phyloP scores from a whole-genome alignment of 2,329 filamentous ascomycete species.

The Talaromyces verruculosus region DNA sequence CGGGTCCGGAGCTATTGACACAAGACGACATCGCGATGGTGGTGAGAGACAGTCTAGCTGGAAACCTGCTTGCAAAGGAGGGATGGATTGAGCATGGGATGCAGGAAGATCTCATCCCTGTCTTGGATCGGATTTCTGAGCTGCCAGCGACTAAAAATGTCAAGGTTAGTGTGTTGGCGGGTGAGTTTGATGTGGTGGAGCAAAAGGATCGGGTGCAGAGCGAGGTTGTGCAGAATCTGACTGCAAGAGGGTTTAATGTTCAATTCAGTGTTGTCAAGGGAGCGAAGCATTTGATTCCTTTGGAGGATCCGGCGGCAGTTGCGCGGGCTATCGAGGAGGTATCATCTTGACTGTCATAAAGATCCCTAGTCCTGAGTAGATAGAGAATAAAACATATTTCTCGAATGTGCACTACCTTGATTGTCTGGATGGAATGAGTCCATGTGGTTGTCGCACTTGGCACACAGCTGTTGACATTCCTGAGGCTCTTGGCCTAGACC shows the following conservation, averaged over 20 bases:
- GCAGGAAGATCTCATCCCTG: slow-evolving; percentile 34
- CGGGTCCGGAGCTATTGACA: slow-evolving; percentile 22
- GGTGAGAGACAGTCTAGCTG: slow-evolving; percentile 33
- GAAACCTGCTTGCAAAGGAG: slow-evolving; percentile 31
- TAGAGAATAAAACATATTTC: neutral
- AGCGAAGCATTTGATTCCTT: slow-evolving; percentile 29
- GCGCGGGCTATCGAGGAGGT: slow-evolving; percentile 12
- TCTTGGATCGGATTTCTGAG: slow-evolving; percentile 23
- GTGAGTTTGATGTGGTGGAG: slow-evolving; percentile 37
- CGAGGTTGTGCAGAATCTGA: slow-evolving; percentile 27
- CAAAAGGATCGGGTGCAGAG: slow-evolving; percentile 31
- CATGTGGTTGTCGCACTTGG: slow-evolving; percentile 2
- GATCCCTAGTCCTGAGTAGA: neutral
- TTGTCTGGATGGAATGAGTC: neutral
- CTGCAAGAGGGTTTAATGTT: slow-evolving; percentile 19
- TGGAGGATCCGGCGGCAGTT: slow-evolving; percentile 26
- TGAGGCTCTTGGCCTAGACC: neutral
- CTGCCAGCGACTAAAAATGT: slow-evolving; percentile 17
- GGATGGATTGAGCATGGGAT: slow-evolving; percentile 40
- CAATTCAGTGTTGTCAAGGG: slow-evolving; percentile 19
- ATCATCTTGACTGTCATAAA: neutral
- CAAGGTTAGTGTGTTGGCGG: slow-evolving; percentile 31
- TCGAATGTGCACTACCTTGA: neutral
- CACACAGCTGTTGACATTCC: neutral
- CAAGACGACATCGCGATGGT: slow-evolving; percentile 25